Base-by-base conservation (phyloP, 192 early-diverging fungal genomes). In the Rhizophagus prolifer region DNA sequence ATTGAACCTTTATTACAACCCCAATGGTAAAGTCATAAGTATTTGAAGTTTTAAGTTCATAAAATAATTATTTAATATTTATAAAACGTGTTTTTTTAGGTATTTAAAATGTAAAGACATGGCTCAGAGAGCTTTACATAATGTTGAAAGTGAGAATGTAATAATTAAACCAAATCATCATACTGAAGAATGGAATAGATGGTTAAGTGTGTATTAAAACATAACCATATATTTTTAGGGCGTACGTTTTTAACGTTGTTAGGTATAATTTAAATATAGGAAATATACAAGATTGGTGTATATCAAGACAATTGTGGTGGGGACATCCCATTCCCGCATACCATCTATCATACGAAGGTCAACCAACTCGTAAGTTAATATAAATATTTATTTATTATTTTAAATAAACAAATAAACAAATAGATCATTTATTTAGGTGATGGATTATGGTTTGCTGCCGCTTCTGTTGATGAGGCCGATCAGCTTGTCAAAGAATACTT, bases 291-390 rank as follows among this genome's bases (percentile, higher is more conserved):
- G 97, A 99, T 81, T 99, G 97, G 97, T 99, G 97, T 78, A 92
- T 98, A 54, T 98, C 96, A 10, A 86, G 97, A 36, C 97, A 99
- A 81, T 83, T 99, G 72, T 99, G 96, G 97, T 99, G 96, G 96
- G 97, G 97, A 28, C 95, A 98, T 79, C 91, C 93, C 44, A 92
- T 99, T 59, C 97, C 97, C 12, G 93, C 94, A 6, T 99, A 97
- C 81, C 88, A 86, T 16, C 82, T 96, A 65, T 78, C 81, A 26
- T 92, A 91, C 58, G 80, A 86, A 59, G 19, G n/a, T 31, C 65
- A 67, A 67, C 2, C 30, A 67, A 41, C 65, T 0, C 16, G 65
- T 67, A 7, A 67, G 28, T 23, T 10, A 41, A 1, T 6, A 36
- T 36, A 1, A 21, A 59, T 12, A 44, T 2, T 44, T 12, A 12